These are phyloP conservation scores for Didymella sp. DNA, from an alignment of 2,329 filamentous ascomycete species.

Conservation along the genomic window DNA sequence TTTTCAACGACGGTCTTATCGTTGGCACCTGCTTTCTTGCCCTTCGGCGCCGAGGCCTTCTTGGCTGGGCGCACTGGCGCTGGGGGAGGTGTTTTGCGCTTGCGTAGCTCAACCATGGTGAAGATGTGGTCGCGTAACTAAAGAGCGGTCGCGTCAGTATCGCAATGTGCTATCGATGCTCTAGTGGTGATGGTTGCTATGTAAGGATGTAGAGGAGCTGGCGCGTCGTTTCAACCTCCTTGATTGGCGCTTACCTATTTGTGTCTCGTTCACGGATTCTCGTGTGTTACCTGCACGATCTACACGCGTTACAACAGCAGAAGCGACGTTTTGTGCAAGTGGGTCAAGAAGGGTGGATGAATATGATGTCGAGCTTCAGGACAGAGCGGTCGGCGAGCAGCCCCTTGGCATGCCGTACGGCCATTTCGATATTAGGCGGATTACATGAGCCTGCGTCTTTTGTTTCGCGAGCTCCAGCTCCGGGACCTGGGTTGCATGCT, in stretches of 20 bases:
- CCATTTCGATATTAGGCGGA: constrained; percentile 47
- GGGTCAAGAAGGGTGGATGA: constrained; percentile 1
- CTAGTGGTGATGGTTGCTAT: constrained; percentile 2
- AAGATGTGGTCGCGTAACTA: constrained; percentile 35
- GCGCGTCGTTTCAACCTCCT: constrained; percentile 4
- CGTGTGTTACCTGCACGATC: constrained; percentile 7
- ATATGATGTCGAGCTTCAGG: constrained; percentile 6
- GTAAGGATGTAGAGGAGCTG: constrained; percentile 15
- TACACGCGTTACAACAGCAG: constrained; percentile 5
- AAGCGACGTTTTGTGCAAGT: constrained; percentile 5
- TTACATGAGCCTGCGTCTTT: constrained; percentile 40
- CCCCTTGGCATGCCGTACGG: constrained; percentile 26
- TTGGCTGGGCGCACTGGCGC: constrained; percentile 57
- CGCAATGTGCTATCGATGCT: constrained; percentile 23
- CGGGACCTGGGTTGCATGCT: constrained; percentile 30
- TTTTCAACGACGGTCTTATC: constrained; percentile 48
- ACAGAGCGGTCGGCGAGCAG: constrained; percentile 20
- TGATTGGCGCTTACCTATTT: constrained; percentile 15
- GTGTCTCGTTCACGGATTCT: constrained; percentile 10
- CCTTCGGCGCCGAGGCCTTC: constrained; percentile 52
- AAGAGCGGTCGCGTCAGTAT: constrained; percentile 30
- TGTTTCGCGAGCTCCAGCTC: constrained; percentile 22
- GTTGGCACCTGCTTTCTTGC: constrained; percentile 35
- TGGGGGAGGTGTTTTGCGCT: constrained; percentile 65
- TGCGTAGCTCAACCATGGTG: constrained; percentile 66